Evolutionary conservation across 345 rosid species (phyloP), one percentile per base, ranked within the genome.

Genomic region (Citrus hindsii): DNA sequence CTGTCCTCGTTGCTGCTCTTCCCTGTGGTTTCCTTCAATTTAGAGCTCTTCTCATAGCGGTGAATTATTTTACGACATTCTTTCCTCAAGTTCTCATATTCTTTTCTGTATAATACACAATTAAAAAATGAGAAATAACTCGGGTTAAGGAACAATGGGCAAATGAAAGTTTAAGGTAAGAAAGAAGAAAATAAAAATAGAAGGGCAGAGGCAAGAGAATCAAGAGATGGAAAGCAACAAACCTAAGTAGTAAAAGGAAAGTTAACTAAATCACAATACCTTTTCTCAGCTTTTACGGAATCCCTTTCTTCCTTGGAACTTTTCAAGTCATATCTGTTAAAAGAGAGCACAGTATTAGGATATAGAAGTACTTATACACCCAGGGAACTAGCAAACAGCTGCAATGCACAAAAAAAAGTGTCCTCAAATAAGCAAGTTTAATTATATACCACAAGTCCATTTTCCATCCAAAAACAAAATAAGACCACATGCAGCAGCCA

Each of bases 231-330:
- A 35, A 27, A 69, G 42, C 65, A 64, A 74, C 53, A 32, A 69
- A 67, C 59, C 12, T 8, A 7, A 12, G 30, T 2, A 19, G 66
- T 4, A 5, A 69, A 30, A 79, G 27, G 53, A 60, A 13, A 3
- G 38, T 10, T 28, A 51, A 63, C 24, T 71, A 33, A 30, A 66
- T 77, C 1, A 76, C 62, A 73, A 65, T 88, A 93, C 98, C 92
- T 90, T 65, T 89, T 93, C 84, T 84, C 85, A 79, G 76, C 84
- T 76, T 70, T 82, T 62, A 85, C 67, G 30, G 81, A 74, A 53
- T 88, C 93, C 73, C 98, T 86, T 84, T 89, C 98, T 83, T 85
- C 95, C 77, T 79, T 76, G 63, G 94, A 88, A 85, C 93, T 90
- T 83, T 84, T 88, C 77, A 92, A 66, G 77, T 88, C 91, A 77